Evolutionary conservation across 2,329 filamentous ascomycete genomes (phyloP), one percentile per base, ranked within the genome.

Genomic region (Claviceps sp.): DNA sequence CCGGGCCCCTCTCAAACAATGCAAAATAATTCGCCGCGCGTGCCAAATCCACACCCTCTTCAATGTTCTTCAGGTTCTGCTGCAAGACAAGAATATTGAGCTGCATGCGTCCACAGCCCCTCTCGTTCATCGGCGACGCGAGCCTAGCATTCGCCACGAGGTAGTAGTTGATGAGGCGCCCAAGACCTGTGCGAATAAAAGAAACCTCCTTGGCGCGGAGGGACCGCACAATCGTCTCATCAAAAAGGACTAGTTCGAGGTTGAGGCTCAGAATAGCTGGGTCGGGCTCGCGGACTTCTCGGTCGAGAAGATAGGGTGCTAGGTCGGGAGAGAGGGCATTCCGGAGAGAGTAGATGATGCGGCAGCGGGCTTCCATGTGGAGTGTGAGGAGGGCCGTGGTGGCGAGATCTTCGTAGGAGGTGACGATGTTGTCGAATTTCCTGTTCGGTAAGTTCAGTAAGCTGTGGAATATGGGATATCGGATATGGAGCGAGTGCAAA

Each of bases 11-110:
- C 44, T 77, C 76, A 60, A 87, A 89, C 40, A 91, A 66, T 19
- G 77, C 75, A 62, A 82, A 90, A 69, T 85, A 91, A 54, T 78
- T 75, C 19, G 80, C 76, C 1, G 84, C 79, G 39, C 79, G 72
- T 4, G 74, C 73, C 30, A 91, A 72, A 52, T 78, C 75, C 3
- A 87, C 83, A 8, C 77, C 78, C 2, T 79, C 74, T 66, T 93
- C 89, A 50, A 98, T 84, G 58, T 95, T 95, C 72, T 95, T 95
- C 52, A 98, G 80, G 61, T 95, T 96, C 65, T 98, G 93, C 69
- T 97, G 91, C 50, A 98, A 73, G 42, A 98, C 93, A 24, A 96
- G 77, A 48, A 96, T 89, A 65, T 98, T 95, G 61, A 97, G 80
- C 65, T 89, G 85, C 80, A 98, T 89, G 40, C 89, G 80, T n/a